Percentiles rank a stretch among this genome's conserved stretches.
Evolutionary conservation across 306 rosid species (phyloP).

Genomic region (Prunus kanzakura): DNA sequence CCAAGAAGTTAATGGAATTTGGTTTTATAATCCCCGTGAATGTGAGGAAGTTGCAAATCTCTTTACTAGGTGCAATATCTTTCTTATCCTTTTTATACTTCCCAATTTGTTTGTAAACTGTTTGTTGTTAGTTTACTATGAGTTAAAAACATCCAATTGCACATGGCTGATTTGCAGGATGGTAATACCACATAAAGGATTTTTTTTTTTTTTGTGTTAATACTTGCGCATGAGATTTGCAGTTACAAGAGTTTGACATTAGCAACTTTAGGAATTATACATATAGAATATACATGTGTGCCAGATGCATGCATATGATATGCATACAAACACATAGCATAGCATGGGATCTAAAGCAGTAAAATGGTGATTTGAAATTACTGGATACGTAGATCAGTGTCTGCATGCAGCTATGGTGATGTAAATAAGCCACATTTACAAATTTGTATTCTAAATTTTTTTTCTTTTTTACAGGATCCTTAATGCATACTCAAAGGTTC

Average conservation of each 20-base stretch:
- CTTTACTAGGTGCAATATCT: slow-evolving; percentile 56
- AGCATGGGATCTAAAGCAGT: not conserved
- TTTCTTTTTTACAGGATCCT: slow-evolving; percentile 62
- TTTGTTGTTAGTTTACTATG: not conserved
- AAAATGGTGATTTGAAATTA: not conserved
- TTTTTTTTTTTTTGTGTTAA: not conserved
- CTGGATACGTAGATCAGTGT: not conserved
- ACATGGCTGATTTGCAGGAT: not conserved
- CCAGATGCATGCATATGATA: not conserved
- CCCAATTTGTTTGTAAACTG: not conserved
- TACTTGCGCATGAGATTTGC: not conserved
- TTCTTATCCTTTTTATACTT: not conserved
- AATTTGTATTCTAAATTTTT: not conserved
- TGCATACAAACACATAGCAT: not conserved
- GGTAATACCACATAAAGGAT: not conserved
- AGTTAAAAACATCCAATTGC: not conserved
- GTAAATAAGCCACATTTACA: not conserved
- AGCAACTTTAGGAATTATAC: not conserved
- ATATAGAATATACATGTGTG: not conserved
- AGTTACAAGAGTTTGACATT: not conserved
- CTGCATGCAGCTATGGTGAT: not conserved
- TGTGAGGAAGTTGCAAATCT: slow-evolving; percentile 94
- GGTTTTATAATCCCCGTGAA: slow-evolving; percentile 93
- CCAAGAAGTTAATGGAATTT: slow-evolving; percentile 96
- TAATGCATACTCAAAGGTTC: slow-evolving; percentile 68